phyloP scores from a whole-genome alignment of 1,284 basidiomycete genomes.

The Tilletia horrida region DNA sequence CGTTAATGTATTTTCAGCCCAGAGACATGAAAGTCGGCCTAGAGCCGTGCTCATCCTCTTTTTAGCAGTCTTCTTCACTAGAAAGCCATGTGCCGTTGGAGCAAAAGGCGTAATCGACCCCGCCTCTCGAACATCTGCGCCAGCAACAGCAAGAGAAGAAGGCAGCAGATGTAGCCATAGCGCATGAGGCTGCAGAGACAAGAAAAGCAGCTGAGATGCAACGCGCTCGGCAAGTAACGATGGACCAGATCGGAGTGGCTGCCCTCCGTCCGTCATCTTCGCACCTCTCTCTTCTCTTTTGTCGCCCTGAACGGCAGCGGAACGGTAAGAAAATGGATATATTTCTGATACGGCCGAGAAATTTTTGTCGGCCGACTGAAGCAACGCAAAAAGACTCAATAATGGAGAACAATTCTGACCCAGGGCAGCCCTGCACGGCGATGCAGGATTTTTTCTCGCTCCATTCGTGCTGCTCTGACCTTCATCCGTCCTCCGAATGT shows the following conservation, averaged over 20 bases:
- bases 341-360: no score
- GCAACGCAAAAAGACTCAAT: no score
- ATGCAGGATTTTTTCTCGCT: no score
- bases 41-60: neutral
- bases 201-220: conserved; percentile 5
- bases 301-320: no score
- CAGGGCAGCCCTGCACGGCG: no score
- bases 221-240: neutral
- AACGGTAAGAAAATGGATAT: no score
- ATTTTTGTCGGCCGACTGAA: no score
- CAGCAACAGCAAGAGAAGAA: conserved; percentile 24
- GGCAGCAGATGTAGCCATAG: neutral
- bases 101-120: conserved; percentile 32
- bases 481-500: no score
- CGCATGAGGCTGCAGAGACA: neutral
- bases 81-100: conserved; percentile 18
- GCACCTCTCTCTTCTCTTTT: no score
- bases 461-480: no score
- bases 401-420: no score
- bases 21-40: neutral
- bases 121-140: conserved; percentile 43
- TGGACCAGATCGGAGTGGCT: conserved; percentile 10
- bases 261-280: no score
- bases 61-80: neutral
- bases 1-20: neutral